These are phyloP conservation scores for Rhododendron ferrugineum DNA, from an alignment of 148 eudicot genomes.

Conservation along the genomic window DNA sequence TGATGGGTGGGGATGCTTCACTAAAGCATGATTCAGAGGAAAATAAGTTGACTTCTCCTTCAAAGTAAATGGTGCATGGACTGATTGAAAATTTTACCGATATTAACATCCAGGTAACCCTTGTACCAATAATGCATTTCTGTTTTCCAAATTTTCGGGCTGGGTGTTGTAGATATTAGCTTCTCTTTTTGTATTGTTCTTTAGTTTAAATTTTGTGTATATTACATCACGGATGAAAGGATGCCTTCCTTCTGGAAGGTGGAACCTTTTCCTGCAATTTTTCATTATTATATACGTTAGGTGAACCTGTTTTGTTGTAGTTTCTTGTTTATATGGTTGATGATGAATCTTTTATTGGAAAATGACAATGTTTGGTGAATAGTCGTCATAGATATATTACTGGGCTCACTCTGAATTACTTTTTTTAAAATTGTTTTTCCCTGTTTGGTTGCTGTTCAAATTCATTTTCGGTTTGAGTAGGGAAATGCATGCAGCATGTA, in stretches of 20 bases:
- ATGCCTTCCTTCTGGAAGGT: not conserved
- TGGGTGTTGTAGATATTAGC: not conserved
- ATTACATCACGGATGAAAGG: not conserved
- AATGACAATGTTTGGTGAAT: not conserved
- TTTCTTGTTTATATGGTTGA: not conserved
- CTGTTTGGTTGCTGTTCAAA: not conserved
- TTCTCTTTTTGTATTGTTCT: not conserved
- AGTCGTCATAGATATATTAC: not conserved
- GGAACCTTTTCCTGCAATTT: not conserved
- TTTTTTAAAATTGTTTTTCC: not conserved
- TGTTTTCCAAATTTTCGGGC: not conserved
- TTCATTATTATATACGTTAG: not conserved
- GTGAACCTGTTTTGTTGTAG: not conserved
- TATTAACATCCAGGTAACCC: not conserved
- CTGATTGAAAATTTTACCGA: not conserved
- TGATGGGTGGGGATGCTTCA: slow-evolving; percentile 93
- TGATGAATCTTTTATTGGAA: not conserved
- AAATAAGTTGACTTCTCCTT: slow-evolving; percentile 69
- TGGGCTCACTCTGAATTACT: not conserved
- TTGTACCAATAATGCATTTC: not conserved
- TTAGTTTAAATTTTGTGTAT: not conserved
- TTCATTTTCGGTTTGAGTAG: not conserved
- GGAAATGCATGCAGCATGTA: not conserved
- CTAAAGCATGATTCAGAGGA: slow-evolving; percentile 77
- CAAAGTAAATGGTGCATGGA: slow-evolving; percentile 35